Evolutionary conservation across 768 basidiomycete species (phyloP), one percentile per base, ranked within the genome.

Genomic region (Lactarius indigo): DNA sequence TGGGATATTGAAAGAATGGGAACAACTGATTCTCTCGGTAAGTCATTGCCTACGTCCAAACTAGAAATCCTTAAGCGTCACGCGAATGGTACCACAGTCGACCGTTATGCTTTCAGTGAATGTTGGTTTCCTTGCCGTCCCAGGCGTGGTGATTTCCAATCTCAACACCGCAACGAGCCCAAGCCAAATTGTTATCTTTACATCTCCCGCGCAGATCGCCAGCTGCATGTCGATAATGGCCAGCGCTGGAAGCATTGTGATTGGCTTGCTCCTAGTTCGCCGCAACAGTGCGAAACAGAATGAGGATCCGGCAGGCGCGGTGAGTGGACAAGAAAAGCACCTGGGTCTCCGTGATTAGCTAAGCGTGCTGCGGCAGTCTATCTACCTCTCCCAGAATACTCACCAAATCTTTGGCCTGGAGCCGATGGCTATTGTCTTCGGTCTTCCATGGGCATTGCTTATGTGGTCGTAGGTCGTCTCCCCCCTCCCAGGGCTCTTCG

Each of bases 381-480:
- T 64, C 18, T 76, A 69, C 52, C 58, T 78, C 13, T 44, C 64
- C 44, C n/a, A n/a, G 44, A 44, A n/a, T n/a, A 20, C 3, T 23
- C 44, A 47, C 10, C n/a, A 4, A 9, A 3, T 9, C 10, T 47
- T 47, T 3, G 44, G 44, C 12, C 20, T 47, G 18, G 44, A 47
- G 10, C n/a, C 72, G 1, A 76, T 86, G 4, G 82, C 84, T 13
- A 76, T 86, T 28, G 71, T 84, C 59, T 84, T 84, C 64, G 81
- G 82, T 64, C 71, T 87, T 8, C 85, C 85, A 0, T 83, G 84
- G 63, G 82, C 83, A 1, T 74, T 86, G 30, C 75, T 87, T 37
- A 80, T 87, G 77, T 87, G 85, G 85, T 80, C 79, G 85, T 85
- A 70, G 75, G 84, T 79, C 12, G 10, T 23, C n/a, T 31, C 23